These are phyloP conservation scores for Nannochloropsis salina DNA, from an alignment of 108 stramenopile species.

Conservation along the genomic window DNA sequence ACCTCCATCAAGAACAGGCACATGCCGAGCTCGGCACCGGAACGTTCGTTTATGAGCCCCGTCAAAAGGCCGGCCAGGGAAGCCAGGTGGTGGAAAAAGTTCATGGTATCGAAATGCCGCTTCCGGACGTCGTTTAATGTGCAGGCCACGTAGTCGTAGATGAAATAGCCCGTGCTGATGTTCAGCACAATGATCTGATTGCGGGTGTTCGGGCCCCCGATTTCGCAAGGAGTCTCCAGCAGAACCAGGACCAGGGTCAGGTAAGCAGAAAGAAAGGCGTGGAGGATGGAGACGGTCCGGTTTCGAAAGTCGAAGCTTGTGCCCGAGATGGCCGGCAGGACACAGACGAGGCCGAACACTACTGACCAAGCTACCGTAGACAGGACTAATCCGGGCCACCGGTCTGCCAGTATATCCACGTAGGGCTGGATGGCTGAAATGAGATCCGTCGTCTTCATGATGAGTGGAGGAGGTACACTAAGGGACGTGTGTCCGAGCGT, in stretches of 20 bases:
- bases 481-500: no score
- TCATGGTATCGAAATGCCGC: conserved; percentile 10
- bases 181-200: conserved; percentile 2
- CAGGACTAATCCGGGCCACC: background rate
- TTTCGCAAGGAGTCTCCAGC: background rate
- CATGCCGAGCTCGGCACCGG: background rate
- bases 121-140: conserved; percentile 1
- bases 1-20: conserved; percentile 15
- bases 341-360: background rate
- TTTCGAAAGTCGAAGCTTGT: background rate
- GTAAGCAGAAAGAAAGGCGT: conserved; percentile 4
- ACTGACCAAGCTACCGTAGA: background rate
- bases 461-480: background rate
- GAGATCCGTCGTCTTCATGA: background rate
- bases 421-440: background rate
- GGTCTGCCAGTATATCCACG: conserved; percentile 19
- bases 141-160: conserved; percentile 10
- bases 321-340: background rate
- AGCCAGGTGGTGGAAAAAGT: conserved; percentile 9
- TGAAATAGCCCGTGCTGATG: background rate
- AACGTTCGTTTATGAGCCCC: background rate
- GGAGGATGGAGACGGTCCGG: conserved; percentile 16
- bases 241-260: background rate
- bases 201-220: background rate
- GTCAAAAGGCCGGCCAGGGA: background rate